Evolutionary conservation across 495 filamentous ascomycete species (phyloP).

Genomic region (Trichoderma parareesei): DNA sequence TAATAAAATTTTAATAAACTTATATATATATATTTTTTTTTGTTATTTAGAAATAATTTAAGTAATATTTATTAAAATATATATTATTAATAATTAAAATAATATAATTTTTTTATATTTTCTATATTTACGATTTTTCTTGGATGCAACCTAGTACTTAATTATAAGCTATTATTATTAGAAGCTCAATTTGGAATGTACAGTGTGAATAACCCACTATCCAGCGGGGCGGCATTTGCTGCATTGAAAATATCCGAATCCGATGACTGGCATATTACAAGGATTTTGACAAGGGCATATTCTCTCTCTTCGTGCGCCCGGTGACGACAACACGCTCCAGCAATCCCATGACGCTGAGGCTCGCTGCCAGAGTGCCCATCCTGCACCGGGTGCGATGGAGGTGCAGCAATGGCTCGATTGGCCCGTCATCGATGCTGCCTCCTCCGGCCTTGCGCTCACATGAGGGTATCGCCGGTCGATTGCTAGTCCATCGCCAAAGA

Average conservation of each 20-base stretch:
- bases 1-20: background rate
- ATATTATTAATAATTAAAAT: background rate
- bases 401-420: conserved; percentile 1
- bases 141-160: background rate
- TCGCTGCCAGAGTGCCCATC: conserved; percentile 2
- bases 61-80: background rate
- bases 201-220: background rate
- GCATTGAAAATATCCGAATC: background rate
- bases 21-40: background rate
- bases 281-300: background rate
- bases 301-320: background rate
- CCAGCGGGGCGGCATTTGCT: background rate
- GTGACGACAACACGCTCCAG: background rate
- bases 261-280: background rate
- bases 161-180: background rate
- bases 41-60: too few species aligned
- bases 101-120: background rate
- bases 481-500: background rate
- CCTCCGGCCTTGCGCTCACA: background rate
- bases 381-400: background rate
- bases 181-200: background rate
- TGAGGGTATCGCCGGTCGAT: background rate
- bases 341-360: background rate
- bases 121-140: background rate
- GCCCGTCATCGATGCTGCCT: background rate